These are phyloP conservation scores for Sphaerobolus stellatus DNA, from an alignment of 1,284 basidiomycete genomes.

Conservation along the genomic window DNA sequence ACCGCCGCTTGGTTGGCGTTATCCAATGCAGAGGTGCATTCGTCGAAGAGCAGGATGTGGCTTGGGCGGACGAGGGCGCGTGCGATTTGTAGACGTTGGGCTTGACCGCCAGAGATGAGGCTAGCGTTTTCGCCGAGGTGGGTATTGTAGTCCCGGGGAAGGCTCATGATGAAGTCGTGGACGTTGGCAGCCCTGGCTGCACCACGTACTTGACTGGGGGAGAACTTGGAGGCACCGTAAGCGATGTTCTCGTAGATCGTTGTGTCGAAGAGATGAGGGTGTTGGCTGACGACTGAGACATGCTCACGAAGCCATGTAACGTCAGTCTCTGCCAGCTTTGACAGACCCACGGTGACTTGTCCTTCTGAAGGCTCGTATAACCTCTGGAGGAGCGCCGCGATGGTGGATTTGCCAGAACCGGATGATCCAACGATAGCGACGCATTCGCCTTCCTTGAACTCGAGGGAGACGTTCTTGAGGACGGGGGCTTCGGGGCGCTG, in stretches of 20 bases:
- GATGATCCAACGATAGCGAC: slow-evolving; percentile 88
- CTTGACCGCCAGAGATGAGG: slow-evolving; percentile 91
- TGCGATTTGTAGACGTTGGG: slow-evolving; percentile 90
- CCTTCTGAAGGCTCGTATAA: slow-evolving; percentile 80
- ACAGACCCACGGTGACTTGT: slow-evolving; percentile 55
- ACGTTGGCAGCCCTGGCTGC: slow-evolving; percentile 80
- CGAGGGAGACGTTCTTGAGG: slow-evolving; percentile 64
- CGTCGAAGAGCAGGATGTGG: slow-evolving; percentile 86
- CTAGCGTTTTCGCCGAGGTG: slow-evolving; percentile 84
- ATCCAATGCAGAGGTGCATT: slow-evolving; percentile 92
- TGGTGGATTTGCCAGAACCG: slow-evolving; percentile 87
- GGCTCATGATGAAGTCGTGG: slow-evolving; percentile 80
- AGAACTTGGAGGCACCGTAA: slow-evolving; percentile 63
- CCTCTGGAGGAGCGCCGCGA: slow-evolving; percentile 79
- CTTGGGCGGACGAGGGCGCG: slow-evolving; percentile 76
- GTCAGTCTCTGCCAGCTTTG: slow-evolving; percentile 56
- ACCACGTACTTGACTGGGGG: slow-evolving; percentile 55
- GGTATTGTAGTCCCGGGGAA: slow-evolving; percentile 86
- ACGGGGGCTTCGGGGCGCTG: slow-evolving; percentile 72
- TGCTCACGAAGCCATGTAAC: slow-evolving; percentile 76
- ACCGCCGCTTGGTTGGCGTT: slow-evolving; percentile 77
- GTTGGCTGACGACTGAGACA: slow-evolving; percentile 83
- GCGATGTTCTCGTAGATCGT: slow-evolving; percentile 84
- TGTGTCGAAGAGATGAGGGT: slow-evolving; percentile 84
- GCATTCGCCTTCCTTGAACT: slow-evolving; percentile 69